Evolutionary conservation across 345 rosid genomes (phyloP).

Genomic region (Citrus maxima): DNA sequence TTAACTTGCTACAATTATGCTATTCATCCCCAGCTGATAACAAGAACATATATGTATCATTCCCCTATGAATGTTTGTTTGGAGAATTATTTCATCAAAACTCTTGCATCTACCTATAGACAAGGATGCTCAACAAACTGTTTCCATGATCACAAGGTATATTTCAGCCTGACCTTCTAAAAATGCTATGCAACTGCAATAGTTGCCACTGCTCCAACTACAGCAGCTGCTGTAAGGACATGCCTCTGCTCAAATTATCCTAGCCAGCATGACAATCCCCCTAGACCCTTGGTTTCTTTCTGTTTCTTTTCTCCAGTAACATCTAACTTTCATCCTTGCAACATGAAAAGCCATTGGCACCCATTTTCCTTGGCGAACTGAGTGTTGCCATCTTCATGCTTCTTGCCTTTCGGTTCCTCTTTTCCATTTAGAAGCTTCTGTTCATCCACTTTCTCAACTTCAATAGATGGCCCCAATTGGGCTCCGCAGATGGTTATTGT

Average conservation of each 20-base stretch:
- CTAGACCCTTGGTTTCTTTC: slow-evolving; percentile 17
- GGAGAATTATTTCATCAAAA: slow-evolving; percentile 28
- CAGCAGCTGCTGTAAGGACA: slow-evolving; percentile 42
- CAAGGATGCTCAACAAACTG: slow-evolving; percentile 16
- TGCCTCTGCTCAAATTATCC: slow-evolving; percentile 54
- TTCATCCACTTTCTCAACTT: slow-evolving; percentile 30
- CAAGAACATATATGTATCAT: slow-evolving; percentile 1
- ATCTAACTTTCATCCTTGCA: slow-evolving; percentile 47
- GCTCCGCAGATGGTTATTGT: slow-evolving; percentile 52
- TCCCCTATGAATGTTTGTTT: slow-evolving; percentile 16
- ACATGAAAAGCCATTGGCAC: slow-evolving; percentile 58
- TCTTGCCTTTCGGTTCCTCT: slow-evolving; percentile 14
- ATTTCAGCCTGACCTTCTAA: slow-evolving; percentile 52
- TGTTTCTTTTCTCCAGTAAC: slow-evolving; percentile 20
- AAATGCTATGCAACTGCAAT: slow-evolving; percentile 26
- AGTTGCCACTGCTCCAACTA: slow-evolving; percentile 61
- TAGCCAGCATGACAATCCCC: slow-evolving; percentile 38
- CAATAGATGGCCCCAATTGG: slow-evolving; percentile 44
- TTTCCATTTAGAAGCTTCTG: slow-evolving; percentile 40
- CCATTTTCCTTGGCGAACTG: slow-evolving; percentile 30
- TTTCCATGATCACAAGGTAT: slow-evolving; percentile 12
- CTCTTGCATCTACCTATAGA: slow-evolving; percentile 14
- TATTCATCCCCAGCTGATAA: background rate
- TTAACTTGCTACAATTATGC: slow-evolving; percentile 10
- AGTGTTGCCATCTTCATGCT: slow-evolving; percentile 28